Base-by-base conservation (phyloP, 2,329 filamentous ascomycete species). In the Alternaria gaisen region DNA sequence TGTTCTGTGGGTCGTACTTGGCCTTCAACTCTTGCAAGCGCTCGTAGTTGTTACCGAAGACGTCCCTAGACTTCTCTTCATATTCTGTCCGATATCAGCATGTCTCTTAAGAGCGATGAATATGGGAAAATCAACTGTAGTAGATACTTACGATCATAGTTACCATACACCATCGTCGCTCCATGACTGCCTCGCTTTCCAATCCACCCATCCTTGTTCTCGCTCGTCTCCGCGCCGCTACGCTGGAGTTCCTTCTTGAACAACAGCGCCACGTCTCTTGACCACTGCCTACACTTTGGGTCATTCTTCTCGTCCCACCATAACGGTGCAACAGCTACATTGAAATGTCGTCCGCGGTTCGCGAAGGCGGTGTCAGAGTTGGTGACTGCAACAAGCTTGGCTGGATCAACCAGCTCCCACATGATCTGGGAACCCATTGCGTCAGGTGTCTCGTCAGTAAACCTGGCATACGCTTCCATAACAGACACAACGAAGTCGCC, bases 81-180 rank as follows among this genome's bases (percentile, higher is more conserved):
- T 63, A 63, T 14, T 63, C 60, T 63, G 4, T 30, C 5, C 2
- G 4, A 24, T 3, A 36, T 60, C 20, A 60, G 47, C 42, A 20
- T 43, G 3, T 32, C 3, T 32, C 3, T 20, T 10, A 26, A 6
- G n/a, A 16, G 14, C 12, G 14, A 32, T 24, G 10, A 6, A 16
- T 26, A 2, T 26, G 7, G 24, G 2, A 26, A 0, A 2, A 8
- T 8, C 7, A 0, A 26, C 24, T 26, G 24, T 26, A 26, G 6
- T 6, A 26, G 22, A 8, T 20, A n/a, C 55, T 52, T 52, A 62
- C 60, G 60, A 16, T 62, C 60, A 42, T 58, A 58, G 26, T 62
- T 62, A 10, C 58, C 58, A 30, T 60, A 60, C 32, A 58, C 55
- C 51, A 58, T 62, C 3, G 51, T 58, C 18, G 60, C 60, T 1